These are phyloP conservation scores for Nepenthes alata DNA, from an alignment of 179 eudicot genomes.

Conservation along the genomic window DNA sequence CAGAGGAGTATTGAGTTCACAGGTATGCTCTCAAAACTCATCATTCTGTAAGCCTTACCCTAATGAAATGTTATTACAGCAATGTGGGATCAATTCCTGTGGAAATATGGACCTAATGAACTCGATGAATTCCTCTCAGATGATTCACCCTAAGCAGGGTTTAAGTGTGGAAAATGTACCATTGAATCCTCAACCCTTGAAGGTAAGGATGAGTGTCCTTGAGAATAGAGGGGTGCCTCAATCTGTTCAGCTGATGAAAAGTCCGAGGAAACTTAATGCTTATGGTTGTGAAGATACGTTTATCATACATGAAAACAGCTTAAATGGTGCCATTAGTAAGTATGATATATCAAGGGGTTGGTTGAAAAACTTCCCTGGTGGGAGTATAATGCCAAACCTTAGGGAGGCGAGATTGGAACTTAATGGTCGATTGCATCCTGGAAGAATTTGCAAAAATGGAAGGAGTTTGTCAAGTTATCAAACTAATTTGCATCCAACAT, in stretches of 20 bases:
- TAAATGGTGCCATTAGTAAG: conserved; percentile 17
- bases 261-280: conserved; percentile 20
- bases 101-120: conserved; percentile 18
- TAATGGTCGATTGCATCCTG: conserved; percentile 17
- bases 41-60: neutral
- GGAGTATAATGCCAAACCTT: conserved; percentile 10
- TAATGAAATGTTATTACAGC: neutral
- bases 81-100: neutral
- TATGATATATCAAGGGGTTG: conserved; percentile 14
- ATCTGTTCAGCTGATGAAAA: conserved; percentile 14
- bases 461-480: conserved; percentile 16
- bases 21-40: neutral
- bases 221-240: conserved; percentile 9
- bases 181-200: conserved; percentile 13
- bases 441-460: conserved; percentile 20
- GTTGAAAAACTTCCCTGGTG: conserved; percentile 9
- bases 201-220: conserved; percentile 15
- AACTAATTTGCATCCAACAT: conserved; percentile 19
- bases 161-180: conserved; percentile 8
- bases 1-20: neutral
- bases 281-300: conserved; percentile 26
- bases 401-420: conserved; percentile 22
- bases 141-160: conserved; percentile 17
- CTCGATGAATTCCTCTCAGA: conserved; percentile 14
- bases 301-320: conserved; percentile 25